A percentile compares a stretch with the other conserved stretches of the same genome.
phyloP scores from a whole-genome alignment of 306 rosid species.

The Datisca glomerata region DNA sequence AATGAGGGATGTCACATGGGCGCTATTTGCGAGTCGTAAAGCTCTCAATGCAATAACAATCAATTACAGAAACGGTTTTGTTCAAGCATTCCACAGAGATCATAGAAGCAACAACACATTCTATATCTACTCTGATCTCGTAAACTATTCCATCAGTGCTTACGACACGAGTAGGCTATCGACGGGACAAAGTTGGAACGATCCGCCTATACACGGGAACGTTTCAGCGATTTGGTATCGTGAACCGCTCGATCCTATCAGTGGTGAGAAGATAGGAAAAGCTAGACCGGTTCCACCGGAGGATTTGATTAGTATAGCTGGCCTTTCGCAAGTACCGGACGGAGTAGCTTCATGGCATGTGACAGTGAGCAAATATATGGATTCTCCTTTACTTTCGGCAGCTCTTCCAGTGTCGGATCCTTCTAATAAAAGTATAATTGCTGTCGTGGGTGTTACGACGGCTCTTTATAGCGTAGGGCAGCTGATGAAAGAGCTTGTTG shows the following conservation, averaged over 20 bases:
- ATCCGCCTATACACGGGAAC: conserved; percentile 56
- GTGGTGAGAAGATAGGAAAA: conserved; percentile 83
- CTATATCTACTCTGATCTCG: conserved; percentile 80
- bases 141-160: conserved; percentile 71
- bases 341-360: conserved; percentile 98
- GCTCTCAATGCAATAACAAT: conserved; percentile 92
- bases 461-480: conserved; percentile 94
- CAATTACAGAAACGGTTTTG: conserved; percentile 85
- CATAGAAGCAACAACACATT: conserved; percentile 73
- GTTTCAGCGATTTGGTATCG: conserved; percentile 78
- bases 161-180: conserved; percentile 25
- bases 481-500: conserved; percentile 89
- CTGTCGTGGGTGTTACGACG: conserved; percentile 94
- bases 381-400: conserved; percentile 93
- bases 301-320: conserved; percentile 78
- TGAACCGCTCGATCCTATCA: conserved; percentile 85
- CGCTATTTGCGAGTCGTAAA: conserved; percentile 70
- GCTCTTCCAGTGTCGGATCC: conserved; percentile 90
- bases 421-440: conserved; percentile 71
- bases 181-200: conserved; percentile 46
- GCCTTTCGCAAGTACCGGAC: conserved; percentile 81
- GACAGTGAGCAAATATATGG: conserved; percentile 85
- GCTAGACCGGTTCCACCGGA: conserved; percentile 78
- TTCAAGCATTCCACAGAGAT: conserved; percentile 93
- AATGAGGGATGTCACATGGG: conserved; percentile 86